Percentiles rank a stretch among this genome's conserved stretches.
phyloP scores from a whole-genome alignment of 192 early-diverging fungal species.

The Dissophora ornata region DNA sequence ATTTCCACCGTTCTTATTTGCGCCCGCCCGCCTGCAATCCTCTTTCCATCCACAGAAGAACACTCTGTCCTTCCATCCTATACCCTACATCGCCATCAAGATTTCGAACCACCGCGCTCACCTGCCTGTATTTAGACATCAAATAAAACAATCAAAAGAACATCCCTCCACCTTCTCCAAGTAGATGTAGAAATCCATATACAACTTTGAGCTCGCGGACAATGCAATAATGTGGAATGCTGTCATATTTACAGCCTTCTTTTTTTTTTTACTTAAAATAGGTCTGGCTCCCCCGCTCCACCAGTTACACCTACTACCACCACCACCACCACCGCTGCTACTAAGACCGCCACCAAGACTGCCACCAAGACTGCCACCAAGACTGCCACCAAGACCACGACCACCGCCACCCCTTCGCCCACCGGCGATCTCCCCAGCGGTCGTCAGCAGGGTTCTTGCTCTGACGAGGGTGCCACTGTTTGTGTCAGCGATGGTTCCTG shows the following conservation, averaged over 20 bases:
- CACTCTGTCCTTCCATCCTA: no score
- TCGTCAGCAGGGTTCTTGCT: slow-evolving; percentile 19
- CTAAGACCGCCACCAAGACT: neutral
- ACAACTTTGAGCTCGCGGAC: no score
- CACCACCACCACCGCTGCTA: neutral
- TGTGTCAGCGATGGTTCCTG: slow-evolving; percentile 18
- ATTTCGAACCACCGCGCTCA: neutral
- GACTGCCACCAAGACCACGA: neutral
- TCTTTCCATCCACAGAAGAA: no score
- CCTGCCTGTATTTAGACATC: neutral
- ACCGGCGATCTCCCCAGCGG: slow-evolving; percentile 17
- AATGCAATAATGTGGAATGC: no score
- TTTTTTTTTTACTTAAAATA: neutral
- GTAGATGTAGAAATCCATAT: no score
- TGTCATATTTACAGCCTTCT: no score
- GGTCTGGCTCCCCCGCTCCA: neutral
- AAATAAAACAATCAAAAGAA: no score
- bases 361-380: neutral
- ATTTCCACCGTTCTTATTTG: neutral
- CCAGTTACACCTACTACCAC: neutral
- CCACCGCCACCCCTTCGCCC: slow-evolving; percentile 5
- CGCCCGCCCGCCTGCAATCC: neutral
- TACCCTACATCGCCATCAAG: no score
- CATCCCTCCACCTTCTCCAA: no score
- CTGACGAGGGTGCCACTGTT: slow-evolving; percentile 21